Base-by-base conservation (phyloP, 2,329 filamentous ascomycete species). In the Verticillium albo-atrum region DNA sequence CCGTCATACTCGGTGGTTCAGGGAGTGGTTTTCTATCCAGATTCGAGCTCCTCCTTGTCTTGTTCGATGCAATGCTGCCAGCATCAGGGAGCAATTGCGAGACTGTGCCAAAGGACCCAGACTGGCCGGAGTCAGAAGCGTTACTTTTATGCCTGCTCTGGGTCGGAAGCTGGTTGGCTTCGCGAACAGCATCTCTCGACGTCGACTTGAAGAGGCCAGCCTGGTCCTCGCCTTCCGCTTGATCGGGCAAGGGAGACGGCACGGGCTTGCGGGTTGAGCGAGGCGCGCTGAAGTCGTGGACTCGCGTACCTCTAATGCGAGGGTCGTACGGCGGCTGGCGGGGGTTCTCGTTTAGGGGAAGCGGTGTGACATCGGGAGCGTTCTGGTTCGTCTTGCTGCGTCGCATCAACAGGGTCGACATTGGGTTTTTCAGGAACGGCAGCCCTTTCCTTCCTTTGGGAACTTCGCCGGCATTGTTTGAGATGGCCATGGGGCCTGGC, bases 201-300 rank as follows among this genome's bases (percentile, higher is more conserved):
- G 61, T 56, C 30, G 68, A 67, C 25, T 68, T 61, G 20, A 53
- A 58, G 26, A 64, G 26, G 15, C 61, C 61, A 17, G 42, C 35
- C 37, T 42, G 42, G 37, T 42, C 37, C 6, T 23, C 20, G 37
- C 27, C 27, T 3, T 53, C 51, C 9, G n/a, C 4, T 10, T 57
- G 37, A 4, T 50, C 37, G 1, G 37, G 27, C 17, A 50, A 25
- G 0, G 55, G 55, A 6, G 55, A 57, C 2, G 55, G 55, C 25
- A 51, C 42, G 5, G 55, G 55, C 20, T 52, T 57, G 15, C 54
- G 30, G 15, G 25, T 79, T 26, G 77, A 78, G 55, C 84, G 76
- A 1, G 85, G 86, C 0, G 83, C 84, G 66, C 85, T 88, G 66
- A 88, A 89, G 69, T 86, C 87, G 68, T 89, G 87, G 55, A 88